Conservation (phyloP, 2,329 filamentous ascomycete species). For the Trichoderma atrobrunneum region DNA sequence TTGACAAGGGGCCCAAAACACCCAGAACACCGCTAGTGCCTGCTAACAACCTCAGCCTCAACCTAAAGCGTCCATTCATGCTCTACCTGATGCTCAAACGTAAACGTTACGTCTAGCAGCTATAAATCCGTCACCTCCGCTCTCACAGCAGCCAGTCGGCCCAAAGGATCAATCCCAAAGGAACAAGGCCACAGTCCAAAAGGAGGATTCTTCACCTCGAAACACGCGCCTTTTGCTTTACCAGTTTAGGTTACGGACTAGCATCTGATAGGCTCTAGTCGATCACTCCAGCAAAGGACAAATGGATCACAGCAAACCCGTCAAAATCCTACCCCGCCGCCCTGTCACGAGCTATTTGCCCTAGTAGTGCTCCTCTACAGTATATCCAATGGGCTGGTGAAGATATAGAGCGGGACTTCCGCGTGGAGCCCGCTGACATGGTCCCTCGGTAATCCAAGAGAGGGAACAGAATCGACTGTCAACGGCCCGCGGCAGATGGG, state of each 20-base stretch:
- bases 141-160: not conserved
- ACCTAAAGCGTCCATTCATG: too few species aligned
- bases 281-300: not conserved
- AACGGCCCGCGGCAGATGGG: not conserved
- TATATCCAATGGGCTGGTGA: not conserved
- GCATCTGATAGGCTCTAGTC: constrained; percentile 13
- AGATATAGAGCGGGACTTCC: not conserved
- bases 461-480: not conserved
- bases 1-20: not conserved
- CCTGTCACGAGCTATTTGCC: not conserved
- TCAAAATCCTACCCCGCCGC: constrained; percentile 5
- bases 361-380: not conserved
- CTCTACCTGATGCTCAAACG: not conserved
- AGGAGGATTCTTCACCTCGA: too few species aligned
- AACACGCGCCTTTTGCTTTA: not conserved
- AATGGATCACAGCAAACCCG: not conserved
- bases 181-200: not conserved
- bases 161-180: not conserved
- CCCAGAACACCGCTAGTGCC: not conserved
- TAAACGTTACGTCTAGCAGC: not conserved
- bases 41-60: not conserved
- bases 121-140: not conserved
- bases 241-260: constrained; percentile 18
- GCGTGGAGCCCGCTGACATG: constrained; percentile 2
- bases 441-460: constrained; percentile 4